phyloP scores from a whole-genome alignment of 805 yeast genomes.

The Nakazawaea wyomingensis region DNA sequence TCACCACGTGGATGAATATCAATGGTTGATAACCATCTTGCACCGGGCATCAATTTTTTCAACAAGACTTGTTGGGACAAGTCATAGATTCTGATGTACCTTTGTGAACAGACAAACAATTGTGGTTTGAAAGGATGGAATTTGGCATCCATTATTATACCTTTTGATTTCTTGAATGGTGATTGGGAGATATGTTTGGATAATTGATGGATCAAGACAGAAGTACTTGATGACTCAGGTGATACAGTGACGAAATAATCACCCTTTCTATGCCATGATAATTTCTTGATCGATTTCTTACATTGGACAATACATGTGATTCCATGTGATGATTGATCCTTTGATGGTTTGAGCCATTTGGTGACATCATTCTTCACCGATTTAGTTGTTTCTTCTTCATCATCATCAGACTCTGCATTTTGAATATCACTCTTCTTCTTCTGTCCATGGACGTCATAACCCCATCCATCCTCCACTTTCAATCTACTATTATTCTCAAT shows the following conservation, averaged over 20 bases:
- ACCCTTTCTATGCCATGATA: slow-evolving; percentile 96
- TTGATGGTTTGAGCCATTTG: slow-evolving; percentile 79
- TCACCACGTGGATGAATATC: slow-evolving; percentile 91
- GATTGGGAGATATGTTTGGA: slow-evolving; percentile 94
- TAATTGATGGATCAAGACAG: slow-evolving; percentile 90
- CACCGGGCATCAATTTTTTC: slow-evolving; percentile 90
- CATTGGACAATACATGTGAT: slow-evolving; percentile 63
- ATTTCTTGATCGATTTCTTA: slow-evolving; percentile 59
- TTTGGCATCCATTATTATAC: slow-evolving; percentile 91
- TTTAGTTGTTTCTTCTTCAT: slow-evolving; percentile 19
- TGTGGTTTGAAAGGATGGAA: slow-evolving; percentile 97
- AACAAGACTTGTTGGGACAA: slow-evolving; percentile 77
- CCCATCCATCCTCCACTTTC: slow-evolving; percentile 87
- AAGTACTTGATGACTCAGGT: slow-evolving; percentile 84
- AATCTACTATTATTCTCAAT: slow-evolving; percentile 76
- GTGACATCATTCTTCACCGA: slow-evolving; percentile 47
- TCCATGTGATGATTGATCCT: slow-evolving; percentile 55
- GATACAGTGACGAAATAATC: slow-evolving; percentile 95
- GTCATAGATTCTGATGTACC: slow-evolving; percentile 88
- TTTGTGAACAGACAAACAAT: slow-evolving; percentile 88
- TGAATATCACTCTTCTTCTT: slow-evolving; percentile 30
- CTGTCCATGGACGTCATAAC: slow-evolving; percentile 49
- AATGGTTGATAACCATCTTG: slow-evolving; percentile 85
- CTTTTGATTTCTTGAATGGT: slow-evolving; percentile 89
- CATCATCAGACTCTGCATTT: slow-evolving; percentile 28